A percentile compares a stretch with the other conserved stretches of the same genome.
Evolutionary conservation across 2,329 filamentous ascomycete species (phyloP).

Genomic region (Penicillium paneum): DNA sequence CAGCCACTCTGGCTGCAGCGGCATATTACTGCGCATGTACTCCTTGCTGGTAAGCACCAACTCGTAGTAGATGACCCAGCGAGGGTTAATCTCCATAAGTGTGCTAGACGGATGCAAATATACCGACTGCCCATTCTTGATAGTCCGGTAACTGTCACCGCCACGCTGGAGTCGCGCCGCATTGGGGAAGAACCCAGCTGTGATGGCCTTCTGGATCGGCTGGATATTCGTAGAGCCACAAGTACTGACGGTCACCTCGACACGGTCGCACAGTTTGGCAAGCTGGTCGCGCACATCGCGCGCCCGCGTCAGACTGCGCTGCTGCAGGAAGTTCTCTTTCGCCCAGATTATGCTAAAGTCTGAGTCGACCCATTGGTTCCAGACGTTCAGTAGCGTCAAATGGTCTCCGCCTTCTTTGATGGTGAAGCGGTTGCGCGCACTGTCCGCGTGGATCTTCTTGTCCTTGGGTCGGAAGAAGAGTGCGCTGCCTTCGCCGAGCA

Average conservation of each 20-base stretch:
- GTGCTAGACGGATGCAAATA: constrained; percentile 89
- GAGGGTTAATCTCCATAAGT: constrained; percentile 73
- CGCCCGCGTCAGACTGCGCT: constrained; percentile 81
- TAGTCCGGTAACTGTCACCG: constrained; percentile 83
- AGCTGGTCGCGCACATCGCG: constrained; percentile 92
- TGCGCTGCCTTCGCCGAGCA: constrained; percentile 83
- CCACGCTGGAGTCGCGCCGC: constrained; percentile 78
- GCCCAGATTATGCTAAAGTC: constrained; percentile 87
- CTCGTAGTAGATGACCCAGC: constrained; percentile 82
- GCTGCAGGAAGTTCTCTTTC: constrained; percentile 89
- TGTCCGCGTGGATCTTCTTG: constrained; percentile 94
- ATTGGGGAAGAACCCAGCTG: constrained; percentile 91
- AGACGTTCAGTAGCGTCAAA: constrained; percentile 83
- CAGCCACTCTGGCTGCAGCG: constrained; percentile 79
- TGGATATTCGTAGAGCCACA: constrained; percentile 68
- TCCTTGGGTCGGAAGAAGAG: constrained; percentile 95
- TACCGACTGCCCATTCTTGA: constrained; percentile 85
- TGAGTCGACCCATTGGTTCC: constrained; percentile 90
- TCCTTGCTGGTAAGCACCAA: constrained; percentile 92
- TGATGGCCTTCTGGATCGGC: constrained; percentile 83
- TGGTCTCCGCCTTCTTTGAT: constrained; percentile 90
- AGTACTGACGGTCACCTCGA: constrained; percentile 71
- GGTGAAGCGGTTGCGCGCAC: constrained; percentile 82
- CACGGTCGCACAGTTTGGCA: constrained; percentile 84
- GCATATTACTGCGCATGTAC: constrained; percentile 86